phyloP scores from a whole-genome alignment of 2,329 filamentous ascomycete species.

The Epichloe hybrida region DNA sequence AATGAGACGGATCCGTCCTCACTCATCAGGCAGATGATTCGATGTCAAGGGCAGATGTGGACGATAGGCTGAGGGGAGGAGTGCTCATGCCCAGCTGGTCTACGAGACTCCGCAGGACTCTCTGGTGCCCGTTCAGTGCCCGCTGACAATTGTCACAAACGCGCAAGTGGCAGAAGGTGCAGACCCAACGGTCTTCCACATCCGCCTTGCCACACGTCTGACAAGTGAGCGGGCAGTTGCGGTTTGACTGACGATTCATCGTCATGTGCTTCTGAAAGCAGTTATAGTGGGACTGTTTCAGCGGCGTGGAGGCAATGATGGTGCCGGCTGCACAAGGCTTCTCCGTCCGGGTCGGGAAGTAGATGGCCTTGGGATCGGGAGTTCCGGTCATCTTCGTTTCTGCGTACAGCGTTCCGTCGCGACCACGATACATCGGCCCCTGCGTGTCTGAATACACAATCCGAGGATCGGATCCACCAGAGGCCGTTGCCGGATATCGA shows the following conservation, averaged over 20 bases:
- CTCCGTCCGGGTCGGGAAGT: slow-evolving; percentile 23
- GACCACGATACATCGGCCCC: slow-evolving; percentile 21
- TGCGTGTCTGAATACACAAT: slow-evolving; percentile 21
- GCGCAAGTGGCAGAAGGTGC: slow-evolving; percentile 36
- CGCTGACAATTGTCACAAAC: slow-evolving; percentile 36
- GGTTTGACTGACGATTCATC: slow-evolving; percentile 36
- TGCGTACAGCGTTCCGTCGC: slow-evolving; percentile 27
- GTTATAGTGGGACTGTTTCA: slow-evolving; percentile 30
- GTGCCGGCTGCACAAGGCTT: slow-evolving; percentile 18
- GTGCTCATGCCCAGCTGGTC: slow-evolving; percentile 12
- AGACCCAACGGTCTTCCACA: slow-evolving; percentile 30
- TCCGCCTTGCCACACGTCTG: slow-evolving; percentile 37
- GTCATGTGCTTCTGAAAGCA: slow-evolving; percentile 35
- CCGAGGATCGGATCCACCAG: slow-evolving; percentile 16
- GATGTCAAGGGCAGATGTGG: slow-evolving; percentile 9
- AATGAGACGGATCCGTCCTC: not conserved
- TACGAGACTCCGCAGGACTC: slow-evolving; percentile 30
- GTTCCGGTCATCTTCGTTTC: slow-evolving; percentile 24
- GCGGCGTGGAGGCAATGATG: slow-evolving; percentile 27
- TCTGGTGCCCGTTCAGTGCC: slow-evolving; percentile 25
- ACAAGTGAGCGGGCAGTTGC: slow-evolving; percentile 37
- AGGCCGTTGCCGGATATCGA: slow-evolving; percentile 9
- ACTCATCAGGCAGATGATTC: not conserved
- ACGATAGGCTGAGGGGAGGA: slow-evolving; percentile 10
- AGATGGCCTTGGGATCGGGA: slow-evolving; percentile 22